phyloP scores from a whole-genome alignment of 2,329 filamentous ascomycete genomes.

The Setomelanomma holmii region DNA sequence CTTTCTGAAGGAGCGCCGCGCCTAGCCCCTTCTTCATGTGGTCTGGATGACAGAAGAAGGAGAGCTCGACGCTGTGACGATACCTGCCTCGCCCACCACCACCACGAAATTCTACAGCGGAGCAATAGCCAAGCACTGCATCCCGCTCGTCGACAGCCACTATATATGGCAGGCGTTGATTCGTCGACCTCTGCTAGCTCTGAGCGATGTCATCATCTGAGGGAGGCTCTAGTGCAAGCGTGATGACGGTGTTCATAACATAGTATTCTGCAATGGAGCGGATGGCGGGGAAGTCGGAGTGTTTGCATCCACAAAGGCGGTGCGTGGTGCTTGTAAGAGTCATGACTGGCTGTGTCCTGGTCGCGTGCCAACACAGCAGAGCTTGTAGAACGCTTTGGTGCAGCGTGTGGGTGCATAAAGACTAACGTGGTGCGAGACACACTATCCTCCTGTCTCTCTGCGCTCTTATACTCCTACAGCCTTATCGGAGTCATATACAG shows the following conservation, averaged over 20 bases:
- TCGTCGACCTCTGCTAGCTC: conserved; percentile 33
- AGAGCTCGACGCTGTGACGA: conserved; percentile 50
- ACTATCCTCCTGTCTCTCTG: neutral
- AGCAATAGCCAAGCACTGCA: conserved; percentile 45
- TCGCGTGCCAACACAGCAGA: conserved; percentile 42
- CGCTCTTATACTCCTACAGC: neutral
- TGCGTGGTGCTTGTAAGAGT: conserved; percentile 38
- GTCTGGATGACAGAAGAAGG: conserved; percentile 48
- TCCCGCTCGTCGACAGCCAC: conserved; percentile 40
- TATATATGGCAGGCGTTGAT: conserved; percentile 46
- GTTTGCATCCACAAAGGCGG: conserved; percentile 44
- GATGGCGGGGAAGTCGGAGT: conserved; percentile 44
- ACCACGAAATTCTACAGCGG: conserved; percentile 43
- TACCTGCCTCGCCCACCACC: conserved; percentile 45
- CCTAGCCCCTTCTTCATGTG: conserved; percentile 44
- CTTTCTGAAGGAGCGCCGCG: conserved; percentile 34
- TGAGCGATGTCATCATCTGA: conserved; percentile 33
- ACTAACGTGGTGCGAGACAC: neutral
- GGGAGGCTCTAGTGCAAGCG: conserved; percentile 36
- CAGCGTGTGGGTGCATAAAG: conserved; percentile 15
- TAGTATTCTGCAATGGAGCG: conserved; percentile 48
- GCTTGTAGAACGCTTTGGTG: conserved; percentile 25
- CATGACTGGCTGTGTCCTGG: conserved; percentile 38
- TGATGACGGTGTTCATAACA: conserved; percentile 47
- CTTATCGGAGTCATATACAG: neutral